Conservation (phyloP, 441 rosid species). For the Croton setiger region DNA sequence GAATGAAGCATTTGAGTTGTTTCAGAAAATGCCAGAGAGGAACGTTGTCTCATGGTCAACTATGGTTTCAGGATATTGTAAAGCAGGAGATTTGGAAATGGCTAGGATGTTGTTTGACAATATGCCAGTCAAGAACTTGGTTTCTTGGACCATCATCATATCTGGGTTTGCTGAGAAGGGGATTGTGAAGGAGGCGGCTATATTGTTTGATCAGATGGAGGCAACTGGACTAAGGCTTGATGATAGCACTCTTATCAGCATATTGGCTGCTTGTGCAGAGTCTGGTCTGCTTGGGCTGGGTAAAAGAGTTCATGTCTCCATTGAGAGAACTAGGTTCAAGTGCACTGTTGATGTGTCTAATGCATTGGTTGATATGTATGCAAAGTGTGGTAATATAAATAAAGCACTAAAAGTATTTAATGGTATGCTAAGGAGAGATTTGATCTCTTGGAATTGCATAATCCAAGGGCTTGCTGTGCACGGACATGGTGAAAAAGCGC, state of each 20-base stretch:
- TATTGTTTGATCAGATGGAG: slow-evolving; percentile 54
- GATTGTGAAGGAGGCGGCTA: slow-evolving; percentile 48
- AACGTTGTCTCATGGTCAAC: slow-evolving; percentile 86
- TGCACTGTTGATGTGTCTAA: slow-evolving; percentile 47
- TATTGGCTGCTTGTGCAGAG: slow-evolving; percentile 76
- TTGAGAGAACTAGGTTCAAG: slow-evolving; percentile 37
- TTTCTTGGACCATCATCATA: slow-evolving; percentile 85
- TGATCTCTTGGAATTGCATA: slow-evolving; percentile 82
- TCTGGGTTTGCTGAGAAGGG: slow-evolving; percentile 83
- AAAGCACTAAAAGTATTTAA: slow-evolving; percentile 58
- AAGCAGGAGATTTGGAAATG: slow-evolving; percentile 76
- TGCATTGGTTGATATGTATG: slow-evolving; percentile 79
- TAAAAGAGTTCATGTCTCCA: slow-evolving; percentile 45
- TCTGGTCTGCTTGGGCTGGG: slow-evolving; percentile 75
- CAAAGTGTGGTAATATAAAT: slow-evolving; percentile 67
- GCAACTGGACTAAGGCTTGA: slow-evolving; percentile 46
- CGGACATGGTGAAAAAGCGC: slow-evolving; percentile 63
- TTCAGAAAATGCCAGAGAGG: slow-evolving; percentile 66
- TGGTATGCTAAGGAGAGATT: slow-evolving; percentile 50
- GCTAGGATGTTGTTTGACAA: slow-evolving; percentile 69
- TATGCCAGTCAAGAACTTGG: slow-evolving; percentile 68
- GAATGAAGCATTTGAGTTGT: slow-evolving; percentile 59
- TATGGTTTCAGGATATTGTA: slow-evolving; percentile 66
- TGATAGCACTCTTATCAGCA: slow-evolving; percentile 55
- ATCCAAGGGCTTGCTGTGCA: slow-evolving; percentile 74